These are phyloP conservation scores for Platanthera zijinensis DNA, from an alignment of 106 monocot species.

Conservation along the genomic window DNA sequence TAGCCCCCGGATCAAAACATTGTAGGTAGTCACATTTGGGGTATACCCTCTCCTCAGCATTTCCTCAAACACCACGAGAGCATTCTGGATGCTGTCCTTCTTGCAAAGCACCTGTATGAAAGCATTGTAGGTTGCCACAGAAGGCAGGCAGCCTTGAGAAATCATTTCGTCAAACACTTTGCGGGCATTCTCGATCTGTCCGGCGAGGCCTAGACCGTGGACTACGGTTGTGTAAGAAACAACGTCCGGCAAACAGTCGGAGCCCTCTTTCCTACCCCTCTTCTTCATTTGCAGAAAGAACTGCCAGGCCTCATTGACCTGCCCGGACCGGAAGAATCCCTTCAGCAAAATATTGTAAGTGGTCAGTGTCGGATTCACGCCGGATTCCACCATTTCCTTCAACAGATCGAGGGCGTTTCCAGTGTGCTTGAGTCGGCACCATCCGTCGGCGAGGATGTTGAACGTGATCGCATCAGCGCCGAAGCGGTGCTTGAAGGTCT, in stretches of 20 bases:
- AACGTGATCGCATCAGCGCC: constrained; percentile 51
- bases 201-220: constrained; percentile 67
- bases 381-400: constrained; percentile 63
- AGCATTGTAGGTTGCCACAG: constrained; percentile 77
- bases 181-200: constrained; percentile 43
- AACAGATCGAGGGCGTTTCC: constrained; percentile 49
- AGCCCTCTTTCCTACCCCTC: constrained; percentile 28
- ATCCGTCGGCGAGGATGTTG: constrained; percentile 83
- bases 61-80: constrained; percentile 58
- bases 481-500: constrained; percentile 40
- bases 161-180: constrained; percentile 83
- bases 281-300: constrained; percentile 85
- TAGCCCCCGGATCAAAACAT: constrained; percentile 58
- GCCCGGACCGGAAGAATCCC: constrained; percentile 67
- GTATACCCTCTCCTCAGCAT: constrained; percentile 53
- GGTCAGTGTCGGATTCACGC: constrained; percentile 50
- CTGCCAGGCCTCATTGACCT: constrained; percentile 39
- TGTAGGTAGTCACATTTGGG: constrained; percentile 65
- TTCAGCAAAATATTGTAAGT: constrained; percentile 82
- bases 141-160: constrained; percentile 40
- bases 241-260: constrained; percentile 50
- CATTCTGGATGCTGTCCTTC: constrained; percentile 53
- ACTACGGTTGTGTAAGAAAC: constrained; percentile 76
- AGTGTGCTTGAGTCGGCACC: constrained; percentile 61
- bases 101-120: constrained; percentile 76